These are phyloP conservation scores for Ogataea thermomethanolica DNA, from an alignment of 805 yeast genomes.

Conservation along the genomic window DNA sequence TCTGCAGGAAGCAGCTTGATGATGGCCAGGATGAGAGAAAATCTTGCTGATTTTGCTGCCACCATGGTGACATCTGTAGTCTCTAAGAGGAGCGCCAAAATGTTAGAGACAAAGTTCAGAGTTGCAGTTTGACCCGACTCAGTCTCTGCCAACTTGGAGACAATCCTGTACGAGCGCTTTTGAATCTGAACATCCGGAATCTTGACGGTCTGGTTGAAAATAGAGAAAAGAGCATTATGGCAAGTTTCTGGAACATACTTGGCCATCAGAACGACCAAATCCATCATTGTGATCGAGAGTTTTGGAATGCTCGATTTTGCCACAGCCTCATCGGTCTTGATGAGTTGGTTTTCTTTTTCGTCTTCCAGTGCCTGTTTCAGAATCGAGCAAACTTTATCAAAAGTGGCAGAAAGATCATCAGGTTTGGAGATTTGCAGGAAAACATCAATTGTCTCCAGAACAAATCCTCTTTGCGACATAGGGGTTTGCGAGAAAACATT, in stretches of 20 bases:
- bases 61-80: conserved; percentile 57
- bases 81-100: conserved; percentile 56
- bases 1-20: conserved; percentile 59
- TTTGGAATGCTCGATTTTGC: conserved; percentile 41
- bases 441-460: conserved; percentile 81
- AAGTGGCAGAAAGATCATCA: conserved; percentile 68
- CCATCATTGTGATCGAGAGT: conserved; percentile 83
- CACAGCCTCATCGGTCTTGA: conserved; percentile 34
- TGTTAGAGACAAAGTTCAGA: conserved; percentile 47
- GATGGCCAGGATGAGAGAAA: conserved; percentile 61
- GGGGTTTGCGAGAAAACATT: conserved; percentile 89
- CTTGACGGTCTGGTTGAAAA: conserved; percentile 65
- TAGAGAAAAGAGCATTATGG: conserved; percentile 71
- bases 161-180: conserved; percentile 82
- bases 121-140: conserved; percentile 60
- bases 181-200: conserved; percentile 67
- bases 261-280: conserved; percentile 81
- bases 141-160: conserved; percentile 66
- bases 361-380: conserved; percentile 72
- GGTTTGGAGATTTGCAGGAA: conserved; percentile 67
- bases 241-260: conserved; percentile 72
- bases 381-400: conserved; percentile 79
- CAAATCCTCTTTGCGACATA: conserved; percentile 77
- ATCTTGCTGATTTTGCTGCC: conserved; percentile 78
- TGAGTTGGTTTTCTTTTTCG: conserved; percentile 37